phyloP scores from a whole-genome alignment of 1,139 yeast genomes.

The Citeromyces siamensis region DNA sequence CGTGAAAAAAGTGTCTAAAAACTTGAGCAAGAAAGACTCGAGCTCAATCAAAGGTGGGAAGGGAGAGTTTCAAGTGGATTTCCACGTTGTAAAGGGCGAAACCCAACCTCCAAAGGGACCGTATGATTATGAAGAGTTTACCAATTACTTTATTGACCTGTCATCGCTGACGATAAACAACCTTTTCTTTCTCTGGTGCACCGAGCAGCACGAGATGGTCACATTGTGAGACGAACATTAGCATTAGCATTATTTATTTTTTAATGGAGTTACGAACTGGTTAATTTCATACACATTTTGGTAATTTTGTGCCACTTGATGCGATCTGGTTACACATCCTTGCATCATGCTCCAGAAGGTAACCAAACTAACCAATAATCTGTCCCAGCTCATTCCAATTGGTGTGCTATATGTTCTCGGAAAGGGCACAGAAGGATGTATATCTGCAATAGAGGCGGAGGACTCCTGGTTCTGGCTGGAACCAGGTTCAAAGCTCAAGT shows the following conservation, averaged over 20 bases:
- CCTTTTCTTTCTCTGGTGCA: conserved; percentile 2
- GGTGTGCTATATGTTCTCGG: not conserved
- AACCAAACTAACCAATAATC: not conserved
- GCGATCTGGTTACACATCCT: too few relatives aligned
- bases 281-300: too few relatives aligned
- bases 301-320: too few relatives aligned
- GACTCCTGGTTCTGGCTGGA: conserved; percentile 3
- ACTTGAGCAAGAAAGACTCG: conserved; percentile 2
- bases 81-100: conserved; percentile 11
- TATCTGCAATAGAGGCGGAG: not conserved
- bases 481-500: not conserved
- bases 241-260: conserved; percentile 3
- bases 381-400: not conserved
- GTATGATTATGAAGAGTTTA: conserved; percentile 14
- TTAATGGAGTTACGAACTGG: too few relatives aligned
- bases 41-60: conserved; percentile 3
- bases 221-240: conserved; percentile 1
- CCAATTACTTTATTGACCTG: conserved; percentile 13
- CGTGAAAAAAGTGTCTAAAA: conserved; percentile 6
- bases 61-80: conserved; percentile 7
- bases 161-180: conserved; percentile 12
- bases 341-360: too few relatives aligned
- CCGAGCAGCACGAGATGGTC: not conserved
- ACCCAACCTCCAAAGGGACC: conserved; percentile 14
- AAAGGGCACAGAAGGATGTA: not conserved